Base-by-base conservation (phyloP, 2,329 filamentous ascomycete genomes). In the Mycosphaerella sp. region DNA sequence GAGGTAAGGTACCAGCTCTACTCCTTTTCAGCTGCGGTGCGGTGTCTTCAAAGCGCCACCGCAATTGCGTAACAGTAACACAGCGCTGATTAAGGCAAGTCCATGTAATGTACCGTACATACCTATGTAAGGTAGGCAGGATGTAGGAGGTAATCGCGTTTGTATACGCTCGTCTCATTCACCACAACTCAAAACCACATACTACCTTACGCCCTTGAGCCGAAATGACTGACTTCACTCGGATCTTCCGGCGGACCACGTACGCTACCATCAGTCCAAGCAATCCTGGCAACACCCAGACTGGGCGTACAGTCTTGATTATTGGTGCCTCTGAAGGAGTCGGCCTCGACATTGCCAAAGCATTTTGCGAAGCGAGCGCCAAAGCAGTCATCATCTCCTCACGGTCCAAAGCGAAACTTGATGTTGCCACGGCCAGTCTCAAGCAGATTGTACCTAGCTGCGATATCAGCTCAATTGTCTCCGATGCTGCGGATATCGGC, bases 191-290 rank as follows among this genome's bases (percentile, higher is more conserved):
- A 21, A 21, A 21, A 21, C 21, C 21, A 29, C 26, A 29, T 29
- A 26, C 26, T 29, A 6, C 26, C 5, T 29, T 29, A 21, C 21
- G 21, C 21, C 21, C 26, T 29, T 6, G 26, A 29, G 26, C 26
- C 26, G 26, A 29, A 29, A 56, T 55, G 54, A 52, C 45, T 2
- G 54, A 53, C 34, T 45, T 56, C 38, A 56, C 54, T 10, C 48
- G 44, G 7, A 49, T 29, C n/a, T 56, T 43, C 42, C 49, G 41
- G 11, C 48, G 49, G 6, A 56, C 44, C 40, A 45, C 49, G 10
- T 56, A 56, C 40, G 36, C 36, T 14, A 39, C 43, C 11, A 53
- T 56, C 38, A 41, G 34, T 38, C 49, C 54, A 9, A 39, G 45
- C 2, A 45, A 45, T 11, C 49, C 44, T 4, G 31, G 39, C 11